Evolutionary conservation across 768 basidiomycete genomes (phyloP), one percentile per base, ranked within the genome.

Genomic region (Guyanaporus albipodus): DNA sequence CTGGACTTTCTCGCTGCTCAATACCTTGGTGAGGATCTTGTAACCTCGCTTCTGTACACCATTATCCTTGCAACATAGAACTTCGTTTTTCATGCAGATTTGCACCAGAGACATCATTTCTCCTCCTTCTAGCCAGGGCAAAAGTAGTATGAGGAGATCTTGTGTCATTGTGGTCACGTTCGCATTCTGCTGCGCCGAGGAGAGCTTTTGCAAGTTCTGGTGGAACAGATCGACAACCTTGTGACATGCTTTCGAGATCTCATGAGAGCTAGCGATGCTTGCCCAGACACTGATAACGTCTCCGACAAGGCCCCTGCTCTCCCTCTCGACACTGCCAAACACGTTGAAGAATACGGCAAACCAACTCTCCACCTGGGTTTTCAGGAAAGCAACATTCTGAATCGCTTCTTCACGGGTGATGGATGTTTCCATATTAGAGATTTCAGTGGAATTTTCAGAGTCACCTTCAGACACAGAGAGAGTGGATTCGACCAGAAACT

Each of bases 21-120:
- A 67, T 33, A 92, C 64, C 54, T 85, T 85, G 26, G 85, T 75
- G 14, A 98, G 74, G 15, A 87, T 82, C 61, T 95, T 87, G 70
- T 98, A 98, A 8, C 85, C 89, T 55, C 94, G 89, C 70, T 99
- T 99, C 70, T 98, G 95, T 6, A 95, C 83, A 4, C 83, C 91
- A 41, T 88, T 88, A 58, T 97, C 92, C 56, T 73, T 79, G 56
- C 81, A 82, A 43, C 78, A 77, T 6, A 98, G 72, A 19, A 96
- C 78, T 24, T 81, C 78, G 2, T 74, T 62, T 0, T 77, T 73
- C n/a, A 90, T 70, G 46, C 79, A 87, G n/a, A 85, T 68, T 21
- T 78, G 72, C 64, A 91, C 85, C 14, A 96, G 72, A 0, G 75
- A 72, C 5, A 70, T 67, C 5, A 82, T 77, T 45, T 93, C 86